Conservation (phyloP, 805 yeast species). For the Zygosaccharomyces pseudorouxii region DNA sequence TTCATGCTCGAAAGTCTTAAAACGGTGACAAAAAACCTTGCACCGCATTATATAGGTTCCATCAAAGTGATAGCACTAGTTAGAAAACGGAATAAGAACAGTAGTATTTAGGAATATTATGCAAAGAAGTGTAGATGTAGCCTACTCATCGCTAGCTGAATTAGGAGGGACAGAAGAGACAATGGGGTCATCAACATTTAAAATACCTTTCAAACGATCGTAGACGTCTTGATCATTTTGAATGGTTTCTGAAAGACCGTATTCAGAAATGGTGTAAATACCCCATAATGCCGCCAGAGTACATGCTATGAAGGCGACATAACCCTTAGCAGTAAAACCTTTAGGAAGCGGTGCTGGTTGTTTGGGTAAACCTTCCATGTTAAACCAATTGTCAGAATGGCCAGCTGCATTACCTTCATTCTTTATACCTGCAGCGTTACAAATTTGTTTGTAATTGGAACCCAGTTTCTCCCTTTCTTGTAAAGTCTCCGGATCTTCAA, state of each 20-base stretch:
- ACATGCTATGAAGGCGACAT: slow-evolving; percentile 54
- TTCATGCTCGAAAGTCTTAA: not conserved
- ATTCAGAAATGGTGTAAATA: slow-evolving; percentile 51
- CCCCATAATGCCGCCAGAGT: slow-evolving; percentile 57
- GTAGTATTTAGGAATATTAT: not conserved
- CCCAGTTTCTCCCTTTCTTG: slow-evolving; percentile 43
- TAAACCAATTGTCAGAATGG: slow-evolving; percentile 47
- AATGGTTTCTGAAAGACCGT: slow-evolving; percentile 60
- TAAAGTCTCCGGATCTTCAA: slow-evolving; percentile 63
- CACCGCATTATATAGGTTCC: slow-evolving; percentile 4
- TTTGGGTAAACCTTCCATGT: slow-evolving; percentile 54
- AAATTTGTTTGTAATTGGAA: slow-evolving; percentile 45
- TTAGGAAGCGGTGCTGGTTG: slow-evolving; percentile 61
- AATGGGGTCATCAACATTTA: slow-evolving; percentile 27
- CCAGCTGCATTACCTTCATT: slow-evolving; percentile 73
- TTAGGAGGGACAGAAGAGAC: not conserved
- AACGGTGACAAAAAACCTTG: slow-evolving; percentile 2
- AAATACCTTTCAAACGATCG: slow-evolving; percentile 36
- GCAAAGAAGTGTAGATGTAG: not conserved
- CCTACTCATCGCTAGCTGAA: not conserved
- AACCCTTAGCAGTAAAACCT: slow-evolving; percentile 70
- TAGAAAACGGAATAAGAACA: not conserved
- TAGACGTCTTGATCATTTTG: slow-evolving; percentile 43
- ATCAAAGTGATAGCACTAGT: not conserved
- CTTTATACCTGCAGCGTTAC: slow-evolving; percentile 45